Evolutionary conservation across 78 protist species (phyloP), one percentile per base, ranked within the genome.

Genomic region (Emiliania huxleyi): DNA sequence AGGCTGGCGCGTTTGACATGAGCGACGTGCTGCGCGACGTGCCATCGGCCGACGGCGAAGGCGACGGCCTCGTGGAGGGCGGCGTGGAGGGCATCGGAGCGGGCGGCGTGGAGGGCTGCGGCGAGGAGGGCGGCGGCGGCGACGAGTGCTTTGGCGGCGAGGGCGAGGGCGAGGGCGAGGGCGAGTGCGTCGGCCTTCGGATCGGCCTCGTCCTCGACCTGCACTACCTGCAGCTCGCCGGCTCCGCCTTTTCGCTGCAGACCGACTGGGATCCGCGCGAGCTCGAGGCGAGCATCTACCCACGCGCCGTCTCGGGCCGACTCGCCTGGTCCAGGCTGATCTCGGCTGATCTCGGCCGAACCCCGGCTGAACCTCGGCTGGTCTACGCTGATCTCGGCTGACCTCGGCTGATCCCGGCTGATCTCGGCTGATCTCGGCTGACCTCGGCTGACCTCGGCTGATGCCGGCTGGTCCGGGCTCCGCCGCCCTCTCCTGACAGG

Each of bases 211-310:
- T 77, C 48, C 48, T 77, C 85, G 85, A 77, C 46, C 37, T 77
- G 85, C 85, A 77, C 46, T 77, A 77, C 85, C 46, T 77, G 49
- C 85, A 77, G 46, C 37, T 77, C 33, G 46, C 48, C 3, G 85
- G 18, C 48, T 15, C 44, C 8, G 18, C 85, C 48, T 77, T 77
- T 48, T 40, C 48, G 29, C 85, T 77, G 35, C n/a, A 11, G 85
- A 40, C 48, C 26, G 2, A 18, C 35, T 77, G 85, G 85, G 4
- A 1, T 19, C 15, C n/a, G 40, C 11, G 26, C 79, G 79, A 25
- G 18, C n/a, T 69, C 40, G 79, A 69, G 79, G 40, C 35, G 15
- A 40, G 38, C 29, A 35, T 69, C n/a, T n/a, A n/a, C n/a, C 79
- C 29, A 33, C 40, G 42, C 42, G 15, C 38, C 79, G 40, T n/a